Base-by-base conservation (phyloP, 2,329 filamentous ascomycete species). In the Colletotrichum simmondsii region DNA sequence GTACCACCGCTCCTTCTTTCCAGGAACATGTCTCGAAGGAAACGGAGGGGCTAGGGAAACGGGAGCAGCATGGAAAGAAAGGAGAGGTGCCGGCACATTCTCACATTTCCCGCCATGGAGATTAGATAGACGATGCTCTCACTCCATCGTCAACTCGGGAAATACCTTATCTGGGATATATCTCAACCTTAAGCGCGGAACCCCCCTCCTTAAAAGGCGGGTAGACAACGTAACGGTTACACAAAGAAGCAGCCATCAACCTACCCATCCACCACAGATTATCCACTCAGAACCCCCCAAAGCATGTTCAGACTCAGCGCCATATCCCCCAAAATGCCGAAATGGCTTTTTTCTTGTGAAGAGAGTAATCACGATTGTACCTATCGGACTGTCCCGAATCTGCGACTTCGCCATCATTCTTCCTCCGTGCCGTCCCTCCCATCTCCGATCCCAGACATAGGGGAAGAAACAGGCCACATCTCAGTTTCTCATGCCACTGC, bases 401-500 rank as follows among this genome's bases (percentile, higher is more conserved):
- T 64, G 42, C 53, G n/a, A 64, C 37, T 24, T n/a, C 12, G 42
- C 30, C 53, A 56, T 59, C 19, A n/a, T n/a, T 49, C 42, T 49
- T n/a, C 5, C 42, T 49, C 42, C 42, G 32, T 35, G 32, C 32
- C 32, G 32, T 35, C 32, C 32, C 32, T 35, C 58, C 65, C 68
- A 49, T 37, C 54, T 30, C 42, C 53, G 52, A 72, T 72, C 70
- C 54, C 52, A 69, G 59, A 72, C 65, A 63, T 49, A 12, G 11
- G 49, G 49, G 30, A 53, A 37, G 30, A 60, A 57, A 53, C 60
- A 30, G 28, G 42, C 42, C 42, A 49, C 42, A 49, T 49, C 42
- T 49, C 42, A n/a, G 19, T 49, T 49, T 10, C 42, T 49, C 42
- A 35, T 53, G 14, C 22, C 60, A 65, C 52, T n/a, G 32, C 52